Percentiles rank a stretch among this genome's conserved stretches.
Conservation (phyloP, 177 flowering plant genomes). For the Vitis hybrid region DNA sequence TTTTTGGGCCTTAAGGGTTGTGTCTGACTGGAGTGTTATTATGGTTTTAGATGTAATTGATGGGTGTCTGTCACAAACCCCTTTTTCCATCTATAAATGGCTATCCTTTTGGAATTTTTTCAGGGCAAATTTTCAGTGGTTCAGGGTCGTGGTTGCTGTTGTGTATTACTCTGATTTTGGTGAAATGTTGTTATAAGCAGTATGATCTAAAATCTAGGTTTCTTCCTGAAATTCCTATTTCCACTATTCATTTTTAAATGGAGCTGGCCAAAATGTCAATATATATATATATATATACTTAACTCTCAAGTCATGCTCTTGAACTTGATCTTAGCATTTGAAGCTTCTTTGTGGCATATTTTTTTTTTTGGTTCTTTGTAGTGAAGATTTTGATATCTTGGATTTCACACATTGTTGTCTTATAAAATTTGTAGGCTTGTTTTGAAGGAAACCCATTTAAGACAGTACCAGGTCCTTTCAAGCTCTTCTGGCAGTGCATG, state of each 20-base stretch:
- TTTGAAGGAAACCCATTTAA: conserved; percentile 96
- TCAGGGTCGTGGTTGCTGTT: background rate
- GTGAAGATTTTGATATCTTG: background rate
- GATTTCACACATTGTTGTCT: background rate
- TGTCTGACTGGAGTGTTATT: too few relatives aligned
- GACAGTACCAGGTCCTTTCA: conserved; percentile 96
- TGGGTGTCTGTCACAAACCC: too few relatives aligned
- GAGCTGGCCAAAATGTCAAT: background rate
- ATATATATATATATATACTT: too few relatives aligned
- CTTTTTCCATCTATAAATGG: background rate
- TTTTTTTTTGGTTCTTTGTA: background rate
- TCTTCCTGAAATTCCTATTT: too few relatives aligned
- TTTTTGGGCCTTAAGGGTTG: too few relatives aligned
- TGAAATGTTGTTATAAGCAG: too few relatives aligned
- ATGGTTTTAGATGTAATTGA: too few relatives aligned
- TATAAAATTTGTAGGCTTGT: conserved; percentile 57
- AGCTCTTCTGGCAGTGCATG: conserved; percentile 93
- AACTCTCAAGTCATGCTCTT: background rate
- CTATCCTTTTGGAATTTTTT: background rate
- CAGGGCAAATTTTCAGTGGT: background rate
- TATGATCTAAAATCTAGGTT: too few relatives aligned
- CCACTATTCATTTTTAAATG: too few relatives aligned
- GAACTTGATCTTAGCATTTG: background rate
- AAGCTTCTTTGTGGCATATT: background rate
- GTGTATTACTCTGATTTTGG: too few relatives aligned